Percentiles rank a stretch among this genome's conserved stretches.
These are phyloP conservation scores for Juglanconis sp. DNA, from an alignment of 2,329 filamentous ascomycete genomes.

Conservation along the genomic window DNA sequence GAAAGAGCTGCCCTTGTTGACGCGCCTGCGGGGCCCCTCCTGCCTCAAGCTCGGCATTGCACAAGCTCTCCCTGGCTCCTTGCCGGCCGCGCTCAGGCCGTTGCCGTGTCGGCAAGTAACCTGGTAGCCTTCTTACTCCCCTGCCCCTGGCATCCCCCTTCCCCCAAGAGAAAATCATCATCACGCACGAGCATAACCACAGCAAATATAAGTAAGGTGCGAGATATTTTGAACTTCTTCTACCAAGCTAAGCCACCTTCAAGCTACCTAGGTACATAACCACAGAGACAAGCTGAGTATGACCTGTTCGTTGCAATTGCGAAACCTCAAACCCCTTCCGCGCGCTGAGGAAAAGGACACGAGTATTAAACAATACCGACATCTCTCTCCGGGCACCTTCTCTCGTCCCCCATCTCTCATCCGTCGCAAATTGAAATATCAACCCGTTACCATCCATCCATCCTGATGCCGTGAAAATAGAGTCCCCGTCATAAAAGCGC, in stretches of 20 bases:
- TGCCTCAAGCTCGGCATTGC: not conserved
- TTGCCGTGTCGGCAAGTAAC: not conserved
- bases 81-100: not conserved
- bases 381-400: not conserved
- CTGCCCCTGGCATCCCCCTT: not conserved
- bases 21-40: not conserved
- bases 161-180: not conserved
- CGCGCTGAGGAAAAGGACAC: not conserved
- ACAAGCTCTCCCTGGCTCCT: not conserved
- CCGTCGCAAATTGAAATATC: not conserved
- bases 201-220: too few relatives aligned
- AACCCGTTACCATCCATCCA: not conserved
- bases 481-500: too few relatives aligned
- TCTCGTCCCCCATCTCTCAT: not conserved
- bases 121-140: not conserved
- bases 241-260: too few relatives aligned
- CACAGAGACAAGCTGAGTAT: not conserved
- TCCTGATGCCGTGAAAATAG: not conserved
- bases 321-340: not conserved
- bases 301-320: not conserved
- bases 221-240: too few relatives aligned
- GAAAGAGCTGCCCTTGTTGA: not conserved
- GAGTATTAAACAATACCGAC: not conserved
- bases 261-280: not conserved
- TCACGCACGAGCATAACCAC: not conserved